These are phyloP conservation scores for Eugenia klotzschiana DNA, from an alignment of 441 rosid genomes.

Conservation along the genomic window DNA sequence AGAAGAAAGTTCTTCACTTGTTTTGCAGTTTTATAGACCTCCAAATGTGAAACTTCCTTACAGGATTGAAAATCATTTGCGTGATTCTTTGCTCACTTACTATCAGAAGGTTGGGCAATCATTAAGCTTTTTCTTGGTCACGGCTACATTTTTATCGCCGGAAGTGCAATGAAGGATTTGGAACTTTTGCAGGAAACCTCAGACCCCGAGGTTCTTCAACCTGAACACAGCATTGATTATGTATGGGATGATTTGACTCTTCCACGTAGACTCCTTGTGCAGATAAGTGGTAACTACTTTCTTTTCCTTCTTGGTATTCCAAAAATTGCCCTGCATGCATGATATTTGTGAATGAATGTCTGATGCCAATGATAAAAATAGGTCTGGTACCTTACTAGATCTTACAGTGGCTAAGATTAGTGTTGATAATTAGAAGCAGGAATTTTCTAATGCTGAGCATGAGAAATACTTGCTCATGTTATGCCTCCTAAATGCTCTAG, in stretches of 20 bases:
- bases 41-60: conserved; percentile 64
- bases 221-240: conserved; percentile 53
- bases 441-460: background rate
- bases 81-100: conserved; percentile 51
- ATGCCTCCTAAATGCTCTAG: background rate
- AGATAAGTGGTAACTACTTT: conserved; percentile 47
- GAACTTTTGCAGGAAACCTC: conserved; percentile 57
- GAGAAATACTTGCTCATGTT: background rate
- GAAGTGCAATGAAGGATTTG: background rate
- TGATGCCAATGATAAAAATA: background rate
- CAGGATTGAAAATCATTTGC: conserved; percentile 76
- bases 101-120: conserved; percentile 72
- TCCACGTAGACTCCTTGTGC: conserved; percentile 74
- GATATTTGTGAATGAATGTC: background rate
- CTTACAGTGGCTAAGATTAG: background rate
- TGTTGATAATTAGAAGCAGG: background rate
- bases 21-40: conserved; percentile 68
- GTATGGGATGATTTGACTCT: conserved; percentile 92
- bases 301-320: background rate
- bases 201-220: conserved; percentile 68
- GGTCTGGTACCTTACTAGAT: background rate
- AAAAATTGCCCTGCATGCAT: background rate
- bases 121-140: background rate
- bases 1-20: conserved; percentile 79
- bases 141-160: background rate